phyloP scores from a whole-genome alignment of 805 yeast species.

The Helenozyma rhizophorensis region DNA sequence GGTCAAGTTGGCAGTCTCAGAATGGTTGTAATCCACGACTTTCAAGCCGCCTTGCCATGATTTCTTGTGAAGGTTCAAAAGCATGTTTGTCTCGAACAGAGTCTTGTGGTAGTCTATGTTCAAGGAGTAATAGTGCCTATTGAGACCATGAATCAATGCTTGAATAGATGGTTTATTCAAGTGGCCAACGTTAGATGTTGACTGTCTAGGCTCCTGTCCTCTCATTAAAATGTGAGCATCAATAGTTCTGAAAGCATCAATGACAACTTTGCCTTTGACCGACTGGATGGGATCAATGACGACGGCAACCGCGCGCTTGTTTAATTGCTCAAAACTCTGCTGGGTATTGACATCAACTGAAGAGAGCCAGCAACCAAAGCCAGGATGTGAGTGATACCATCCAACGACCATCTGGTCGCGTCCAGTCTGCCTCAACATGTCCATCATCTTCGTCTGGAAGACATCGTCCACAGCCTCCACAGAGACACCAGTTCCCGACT shows the following conservation, averaged over 20 bases:
- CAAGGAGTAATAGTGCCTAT: slow-evolving; percentile 93
- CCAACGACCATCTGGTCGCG: slow-evolving; percentile 99
- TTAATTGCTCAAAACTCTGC: slow-evolving; percentile 94
- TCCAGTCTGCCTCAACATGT: slow-evolving; percentile 98
- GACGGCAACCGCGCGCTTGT: slow-evolving; percentile 95
- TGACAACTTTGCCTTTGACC: slow-evolving; percentile 97
- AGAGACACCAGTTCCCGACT: slow-evolving; percentile 95
- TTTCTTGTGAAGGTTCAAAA: slow-evolving; percentile 87
- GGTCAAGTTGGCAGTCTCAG: slow-evolving; percentile 70
- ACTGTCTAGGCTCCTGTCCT: slow-evolving; percentile 97
- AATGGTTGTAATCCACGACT: slow-evolving; percentile 69
- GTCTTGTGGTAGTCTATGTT: slow-evolving; percentile 95
- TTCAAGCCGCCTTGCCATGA: slow-evolving; percentile 93
- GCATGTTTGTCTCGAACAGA: slow-evolving; percentile 86
- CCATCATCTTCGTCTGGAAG: slow-evolving; percentile 99
- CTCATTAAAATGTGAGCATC: slow-evolving; percentile 83
- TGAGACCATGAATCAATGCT: slow-evolving; percentile 93
- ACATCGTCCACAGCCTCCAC: slow-evolving; percentile 99
- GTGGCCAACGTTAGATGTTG: slow-evolving; percentile 93
- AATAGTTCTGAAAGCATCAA: slow-evolving; percentile 95
- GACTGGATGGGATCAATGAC: slow-evolving; percentile 98
- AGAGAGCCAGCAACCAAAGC: slow-evolving; percentile 99
- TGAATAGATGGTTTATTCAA: slow-evolving; percentile 95
- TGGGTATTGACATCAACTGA: slow-evolving; percentile 97
- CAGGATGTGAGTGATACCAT: slow-evolving; percentile 99